Conservation (phyloP, 2,329 filamentous ascomycete genomes). For the Alternaria arborescens region DNA sequence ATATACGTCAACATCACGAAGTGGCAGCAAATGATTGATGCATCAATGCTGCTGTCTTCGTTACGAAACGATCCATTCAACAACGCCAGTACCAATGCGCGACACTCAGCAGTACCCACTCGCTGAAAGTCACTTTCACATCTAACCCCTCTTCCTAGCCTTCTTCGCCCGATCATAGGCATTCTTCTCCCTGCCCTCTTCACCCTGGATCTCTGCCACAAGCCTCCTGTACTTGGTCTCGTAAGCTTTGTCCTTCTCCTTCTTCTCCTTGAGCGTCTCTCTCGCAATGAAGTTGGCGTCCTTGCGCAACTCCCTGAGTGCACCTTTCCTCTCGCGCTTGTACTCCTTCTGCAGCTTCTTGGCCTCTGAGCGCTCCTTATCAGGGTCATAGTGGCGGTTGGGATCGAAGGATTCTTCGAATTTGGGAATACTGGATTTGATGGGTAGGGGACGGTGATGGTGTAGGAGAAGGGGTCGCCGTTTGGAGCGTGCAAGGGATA, state of each 20-base stretch:
- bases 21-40: not conserved
- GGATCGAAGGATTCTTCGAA: conserved; percentile 97
- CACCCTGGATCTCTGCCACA: conserved; percentile 92
- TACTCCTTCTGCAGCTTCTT: conserved; percentile 87
- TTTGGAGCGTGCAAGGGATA: conserved; percentile 68
- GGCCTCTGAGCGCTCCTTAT: conserved; percentile 85
- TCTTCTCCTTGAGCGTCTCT: conserved; percentile 90
- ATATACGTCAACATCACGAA: not conserved
- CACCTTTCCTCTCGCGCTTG: conserved; percentile 95
- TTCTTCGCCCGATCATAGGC: conserved; percentile 87
- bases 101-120: no score
- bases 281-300: conserved; percentile 93
- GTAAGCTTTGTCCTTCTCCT: conserved; percentile 89
- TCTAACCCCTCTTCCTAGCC: conserved; percentile 64
- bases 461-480: conserved; percentile 87
- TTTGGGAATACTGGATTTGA: conserved; percentile 88
- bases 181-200: conserved; percentile 88
- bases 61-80: not conserved
- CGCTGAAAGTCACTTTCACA: not conserved
- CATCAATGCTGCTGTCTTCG: not conserved
- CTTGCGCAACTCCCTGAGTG: conserved; percentile 91
- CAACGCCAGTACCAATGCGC: not conserved
- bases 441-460: conserved; percentile 85
- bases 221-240: conserved; percentile 95
- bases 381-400: conserved; percentile 95